These are phyloP conservation scores for Talaromyces sp. DNA, from an alignment of 2,329 filamentous ascomycete species.

Conservation along the genomic window DNA sequence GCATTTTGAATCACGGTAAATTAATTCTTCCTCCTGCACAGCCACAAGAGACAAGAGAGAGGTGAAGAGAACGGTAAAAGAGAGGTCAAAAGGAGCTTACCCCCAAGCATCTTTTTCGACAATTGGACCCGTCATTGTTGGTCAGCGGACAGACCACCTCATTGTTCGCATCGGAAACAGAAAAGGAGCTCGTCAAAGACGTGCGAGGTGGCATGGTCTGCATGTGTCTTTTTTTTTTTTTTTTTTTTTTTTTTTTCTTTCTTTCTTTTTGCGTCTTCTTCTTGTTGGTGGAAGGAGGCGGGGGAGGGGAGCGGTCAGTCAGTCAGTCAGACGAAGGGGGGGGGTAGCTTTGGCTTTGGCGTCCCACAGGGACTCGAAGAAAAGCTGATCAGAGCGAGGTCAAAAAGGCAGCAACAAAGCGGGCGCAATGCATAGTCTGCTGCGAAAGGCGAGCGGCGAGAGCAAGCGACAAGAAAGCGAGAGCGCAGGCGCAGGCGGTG, in stretches of 20 bases:
- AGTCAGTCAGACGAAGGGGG: background rate
- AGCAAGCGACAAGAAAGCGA: background rate
- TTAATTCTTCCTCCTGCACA: constrained; percentile 9
- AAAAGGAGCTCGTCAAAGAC: constrained; percentile 83
- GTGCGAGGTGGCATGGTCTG: constrained; percentile 80
- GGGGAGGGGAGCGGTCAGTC: background rate
- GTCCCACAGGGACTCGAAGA: background rate
- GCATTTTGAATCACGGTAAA: background rate
- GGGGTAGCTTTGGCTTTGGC: background rate
- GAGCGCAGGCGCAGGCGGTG: background rate
- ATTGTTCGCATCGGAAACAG: constrained; percentile 84
- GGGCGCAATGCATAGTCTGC: background rate
- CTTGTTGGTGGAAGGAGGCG: background rate
- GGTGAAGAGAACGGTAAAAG: constrained; percentile 5
- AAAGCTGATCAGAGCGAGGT: background rate
- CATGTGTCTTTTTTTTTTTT: constrained; percentile 19
- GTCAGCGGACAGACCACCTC: constrained; percentile 94
- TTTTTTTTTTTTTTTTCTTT: background rate
- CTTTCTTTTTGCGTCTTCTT: background rate
- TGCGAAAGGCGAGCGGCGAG: too few relatives aligned
- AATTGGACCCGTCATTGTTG: constrained; percentile 94
- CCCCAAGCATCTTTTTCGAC: constrained; percentile 94
- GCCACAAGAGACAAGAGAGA: too few relatives aligned
- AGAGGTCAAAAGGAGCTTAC: constrained; percentile 59
- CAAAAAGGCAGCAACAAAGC: background rate